Base-by-base conservation (phyloP, 345 rosid species). In the Corchorus olitorius region DNA sequence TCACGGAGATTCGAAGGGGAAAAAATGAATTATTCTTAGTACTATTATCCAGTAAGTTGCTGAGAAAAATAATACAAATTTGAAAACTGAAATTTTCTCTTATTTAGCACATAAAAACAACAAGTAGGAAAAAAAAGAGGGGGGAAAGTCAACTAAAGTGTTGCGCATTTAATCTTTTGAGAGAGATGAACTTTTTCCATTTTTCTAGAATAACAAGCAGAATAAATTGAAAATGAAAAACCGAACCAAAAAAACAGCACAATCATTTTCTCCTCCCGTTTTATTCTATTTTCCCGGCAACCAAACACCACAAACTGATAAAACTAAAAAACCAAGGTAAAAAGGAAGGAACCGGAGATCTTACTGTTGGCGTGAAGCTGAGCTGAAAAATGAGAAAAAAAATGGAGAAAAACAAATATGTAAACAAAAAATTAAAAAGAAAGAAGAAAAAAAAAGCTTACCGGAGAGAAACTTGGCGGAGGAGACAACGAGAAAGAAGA, bases 401-500 rank as follows among this genome's bases (percentile, higher is more conserved):
- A 34, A 14, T 6, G 43, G 6, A 39, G 43, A 52, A 9, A 8
- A 12, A 22, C 41, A 39, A 48, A 64, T 63, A 55, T 78, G 58
- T 65, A 58, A 72, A 39, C 20, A 34, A 46, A 62, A 81, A 37
- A 52, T 33, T 0, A 4, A 41, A 69, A 39, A 63, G 27, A 27
- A 27, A 27, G 27, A 27, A 27, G 27, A 48, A 48, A 22, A 27
- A 34, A 77, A 83, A 55, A 53, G 58, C 75, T 62, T 46, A 83
- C 77, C 77, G 35, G 68, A 81, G 76, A 58, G 50, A 78, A 50
- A 35, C 59, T 49, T 62, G 22, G 49, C 59, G 27, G 4, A 37
- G 62, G 43, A 43, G 66, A 77, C 65, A 52, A 76, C 75, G 74
- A 69, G 45, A 60, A 76, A 76, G 73, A 60, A 78, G 65, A 76